Conservation (phyloP, 495 filamentous ascomycete species). For the Penicillium longicatenatum region DNA sequence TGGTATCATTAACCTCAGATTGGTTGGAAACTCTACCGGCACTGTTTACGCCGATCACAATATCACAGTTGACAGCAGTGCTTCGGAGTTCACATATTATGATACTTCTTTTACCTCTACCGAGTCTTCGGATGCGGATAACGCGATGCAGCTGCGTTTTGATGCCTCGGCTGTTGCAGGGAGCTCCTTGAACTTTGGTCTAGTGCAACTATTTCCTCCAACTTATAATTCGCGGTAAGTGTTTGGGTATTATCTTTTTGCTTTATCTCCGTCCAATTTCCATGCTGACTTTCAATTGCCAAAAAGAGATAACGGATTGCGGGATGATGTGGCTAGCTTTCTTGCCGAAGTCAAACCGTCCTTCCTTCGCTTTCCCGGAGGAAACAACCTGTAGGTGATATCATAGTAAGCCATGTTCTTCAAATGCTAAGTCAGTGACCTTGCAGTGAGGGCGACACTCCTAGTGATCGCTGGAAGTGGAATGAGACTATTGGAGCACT, state of each 20-base stretch:
- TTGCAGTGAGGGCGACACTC: slow-evolving; percentile 44
- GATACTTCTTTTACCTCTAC: slow-evolving; percentile 42
- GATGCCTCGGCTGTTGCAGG: slow-evolving; percentile 47
- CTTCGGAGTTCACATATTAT: slow-evolving; percentile 30
- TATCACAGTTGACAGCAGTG: slow-evolving; percentile 33
- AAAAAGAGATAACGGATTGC: slow-evolving; percentile 54
- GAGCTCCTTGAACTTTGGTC: slow-evolving; percentile 59
- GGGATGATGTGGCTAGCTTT: slow-evolving; percentile 58
- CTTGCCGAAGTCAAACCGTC: slow-evolving; percentile 55
- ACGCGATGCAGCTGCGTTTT: slow-evolving; percentile 64
- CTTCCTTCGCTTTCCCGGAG: slow-evolving; percentile 66
- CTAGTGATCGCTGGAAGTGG: slow-evolving; percentile 62
- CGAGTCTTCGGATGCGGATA: slow-evolving; percentile 59
- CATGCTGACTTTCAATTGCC: neutral
- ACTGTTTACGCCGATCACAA: slow-evolving; percentile 39
- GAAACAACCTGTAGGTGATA: slow-evolving; percentile 46
- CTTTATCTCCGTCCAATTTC: neutral
- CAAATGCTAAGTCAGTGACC: neutral
- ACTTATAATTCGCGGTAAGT: slow-evolving; percentile 48
- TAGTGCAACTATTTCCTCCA: slow-evolving; percentile 68
- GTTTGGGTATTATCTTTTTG: neutral
- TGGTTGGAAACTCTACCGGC: slow-evolving; percentile 34
- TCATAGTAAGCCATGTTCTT: neutral
- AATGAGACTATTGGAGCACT: slow-evolving; percentile 67
- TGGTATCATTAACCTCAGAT: slow-evolving; percentile 29